phyloP scores from a whole-genome alignment of 257 asterid species.

The Gentiana macrophylla region DNA sequence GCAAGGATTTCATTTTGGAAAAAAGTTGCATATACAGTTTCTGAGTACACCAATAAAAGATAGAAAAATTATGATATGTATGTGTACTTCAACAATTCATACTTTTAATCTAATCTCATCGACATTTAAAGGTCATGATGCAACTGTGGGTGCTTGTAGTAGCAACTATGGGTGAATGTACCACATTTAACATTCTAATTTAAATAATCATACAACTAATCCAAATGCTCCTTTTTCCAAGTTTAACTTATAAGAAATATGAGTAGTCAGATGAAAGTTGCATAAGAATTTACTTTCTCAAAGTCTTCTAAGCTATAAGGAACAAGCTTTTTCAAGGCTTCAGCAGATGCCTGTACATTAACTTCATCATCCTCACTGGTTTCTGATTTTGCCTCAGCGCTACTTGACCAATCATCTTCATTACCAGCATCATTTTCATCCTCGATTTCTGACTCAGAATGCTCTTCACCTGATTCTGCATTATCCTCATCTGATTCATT shows the following conservation, averaged over 20 bases:
- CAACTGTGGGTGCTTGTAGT: background rate
- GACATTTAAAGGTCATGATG: background rate
- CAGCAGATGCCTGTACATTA: conserved; percentile 57
- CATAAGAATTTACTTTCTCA: conserved; percentile 54
- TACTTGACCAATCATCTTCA: conserved; percentile 74
- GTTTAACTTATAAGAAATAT: too few species aligned
- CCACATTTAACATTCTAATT: too few species aligned
- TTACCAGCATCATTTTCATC: conserved; percentile 67
- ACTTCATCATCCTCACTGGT: conserved; percentile 77
- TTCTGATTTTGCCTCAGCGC: conserved; percentile 54
- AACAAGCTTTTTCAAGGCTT: conserved; percentile 62
- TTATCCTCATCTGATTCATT: conserved; percentile 66
- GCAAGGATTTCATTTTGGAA: too few species aligned
- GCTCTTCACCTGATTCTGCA: conserved; percentile 43
- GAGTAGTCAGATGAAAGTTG: background rate
- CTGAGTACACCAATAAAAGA: too few species aligned
- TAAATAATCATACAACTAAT: too few species aligned
- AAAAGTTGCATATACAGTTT: too few species aligned
- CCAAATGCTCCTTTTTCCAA: too few species aligned
- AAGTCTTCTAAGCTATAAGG: conserved; percentile 63
- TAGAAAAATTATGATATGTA: too few species aligned
- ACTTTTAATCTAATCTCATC: conserved; percentile 1
- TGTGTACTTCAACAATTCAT: background rate
- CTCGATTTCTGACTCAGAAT: conserved; percentile 72
- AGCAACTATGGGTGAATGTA: background rate